phyloP scores from a whole-genome alignment of 2,329 filamentous ascomycete genomes.

The Cyphellophora europaea region DNA sequence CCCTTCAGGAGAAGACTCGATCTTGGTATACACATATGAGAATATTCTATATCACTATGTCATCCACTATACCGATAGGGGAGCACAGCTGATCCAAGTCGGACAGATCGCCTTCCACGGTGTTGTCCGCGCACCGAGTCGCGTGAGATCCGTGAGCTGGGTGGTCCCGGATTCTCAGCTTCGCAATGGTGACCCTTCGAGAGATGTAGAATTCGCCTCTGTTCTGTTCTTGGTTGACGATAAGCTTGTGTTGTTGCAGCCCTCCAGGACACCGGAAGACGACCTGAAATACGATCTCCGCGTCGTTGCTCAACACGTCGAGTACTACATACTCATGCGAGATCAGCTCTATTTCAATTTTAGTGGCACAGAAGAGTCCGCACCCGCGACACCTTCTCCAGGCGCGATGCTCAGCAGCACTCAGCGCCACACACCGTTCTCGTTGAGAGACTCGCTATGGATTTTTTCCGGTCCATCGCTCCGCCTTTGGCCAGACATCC shows the following conservation, averaged over 20 bases:
- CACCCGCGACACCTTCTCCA: constrained; percentile 40
- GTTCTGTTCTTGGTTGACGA: constrained; percentile 96
- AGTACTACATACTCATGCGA: constrained; percentile 87
- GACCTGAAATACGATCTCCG: constrained; percentile 98
- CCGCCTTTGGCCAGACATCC: constrained; percentile 80
- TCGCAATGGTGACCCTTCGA: constrained; percentile 82
- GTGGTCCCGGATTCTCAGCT: constrained; percentile 86
- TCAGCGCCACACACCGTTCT: constrained; percentile 35
- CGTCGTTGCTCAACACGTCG: constrained; percentile 88
- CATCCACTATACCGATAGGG: constrained; percentile 61
- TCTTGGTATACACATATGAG: constrained; percentile 94
- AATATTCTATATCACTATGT: constrained; percentile 94
- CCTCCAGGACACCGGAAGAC: constrained; percentile 70
- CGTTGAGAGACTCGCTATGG: constrained; percentile 82
- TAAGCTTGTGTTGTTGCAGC: constrained; percentile 85
- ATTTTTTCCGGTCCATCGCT: constrained; percentile 82
- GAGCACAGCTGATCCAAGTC: constrained; percentile 77
- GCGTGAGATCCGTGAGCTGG: constrained; percentile 92
- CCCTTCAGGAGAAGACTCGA: constrained; percentile 82
- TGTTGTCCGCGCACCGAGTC: constrained; percentile 84
- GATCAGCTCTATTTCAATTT: constrained; percentile 57
- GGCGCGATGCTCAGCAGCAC: constrained; percentile 28
- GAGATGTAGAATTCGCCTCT: constrained; percentile 87
- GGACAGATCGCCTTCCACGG: constrained; percentile 97
- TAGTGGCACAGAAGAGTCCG: constrained; percentile 35